These are phyloP conservation scores for Plasmopara muralis DNA, from an alignment of 352 stramenopile genomes.

Conservation along the genomic window DNA sequence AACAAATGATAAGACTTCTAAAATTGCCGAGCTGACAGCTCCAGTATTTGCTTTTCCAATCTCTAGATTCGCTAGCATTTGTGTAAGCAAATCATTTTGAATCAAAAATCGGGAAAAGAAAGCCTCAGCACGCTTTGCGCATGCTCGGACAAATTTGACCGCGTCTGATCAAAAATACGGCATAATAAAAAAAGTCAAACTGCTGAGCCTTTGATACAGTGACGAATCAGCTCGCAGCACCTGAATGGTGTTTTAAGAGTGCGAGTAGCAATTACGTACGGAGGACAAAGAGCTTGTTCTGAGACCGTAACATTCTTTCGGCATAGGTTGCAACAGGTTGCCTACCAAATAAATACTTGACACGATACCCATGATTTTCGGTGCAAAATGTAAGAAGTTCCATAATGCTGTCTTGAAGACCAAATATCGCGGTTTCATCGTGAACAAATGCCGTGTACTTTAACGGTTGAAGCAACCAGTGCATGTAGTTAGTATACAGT, in stretches of 20 bases:
- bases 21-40: conserved; percentile 62
- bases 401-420: conserved; percentile 76
- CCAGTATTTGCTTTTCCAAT: conserved; percentile 43
- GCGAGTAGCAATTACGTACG: conserved; percentile 39
- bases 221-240: conserved; percentile 15
- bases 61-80: conserved; percentile 46
- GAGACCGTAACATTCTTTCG: conserved; percentile 67
- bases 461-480: conserved; percentile 75
- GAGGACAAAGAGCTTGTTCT: conserved; percentile 81
- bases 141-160: conserved; percentile 73
- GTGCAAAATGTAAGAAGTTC: conserved; percentile 84
- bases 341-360: conserved; percentile 83
- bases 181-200: not conserved
- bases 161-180: conserved; percentile 35
- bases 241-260: conserved; percentile 13
- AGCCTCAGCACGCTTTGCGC: conserved; percentile 59
- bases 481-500: conserved; percentile 84
- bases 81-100: conserved; percentile 64
- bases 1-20: conserved; percentile 70
- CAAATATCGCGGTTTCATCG: conserved; percentile 54
- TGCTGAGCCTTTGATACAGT: not conserved
- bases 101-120: conserved; percentile 82
- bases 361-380: conserved; percentile 73
- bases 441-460: conserved; percentile 43
- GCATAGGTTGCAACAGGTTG: conserved; percentile 70